phyloP scores from a whole-genome alignment of 768 basidiomycete genomes.

The Naematelia encephala region DNA sequence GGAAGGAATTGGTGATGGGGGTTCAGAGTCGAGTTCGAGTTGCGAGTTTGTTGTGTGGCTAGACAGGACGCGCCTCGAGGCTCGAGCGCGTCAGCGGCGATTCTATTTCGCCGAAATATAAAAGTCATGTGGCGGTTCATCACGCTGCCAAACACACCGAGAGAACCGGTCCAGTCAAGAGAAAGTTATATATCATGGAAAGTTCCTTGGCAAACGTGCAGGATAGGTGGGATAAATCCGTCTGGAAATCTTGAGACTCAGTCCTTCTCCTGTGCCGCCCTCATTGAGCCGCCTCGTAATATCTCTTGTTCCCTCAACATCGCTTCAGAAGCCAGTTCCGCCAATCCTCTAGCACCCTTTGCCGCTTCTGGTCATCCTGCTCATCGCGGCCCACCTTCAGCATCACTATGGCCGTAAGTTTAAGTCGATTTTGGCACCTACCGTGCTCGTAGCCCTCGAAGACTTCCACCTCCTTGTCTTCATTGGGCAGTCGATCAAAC shows the following conservation, averaged over 20 bases:
- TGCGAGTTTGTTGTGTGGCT: neutral
- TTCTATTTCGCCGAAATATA: neutral
- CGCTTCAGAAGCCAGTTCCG: constrained; percentile 46
- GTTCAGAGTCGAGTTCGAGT: neutral
- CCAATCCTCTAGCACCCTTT: constrained; percentile 50
- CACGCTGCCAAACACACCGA: no score
- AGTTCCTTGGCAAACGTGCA: no score
- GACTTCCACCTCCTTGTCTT: constrained; percentile 51
- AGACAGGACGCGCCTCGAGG: neutral
- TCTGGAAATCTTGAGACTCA: no score
- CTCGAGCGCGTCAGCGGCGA: neutral
- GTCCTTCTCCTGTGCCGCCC: no score
- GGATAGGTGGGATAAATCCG: no score
- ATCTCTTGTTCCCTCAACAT: no score
- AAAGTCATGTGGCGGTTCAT: neutral
- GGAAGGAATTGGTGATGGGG: neutral
- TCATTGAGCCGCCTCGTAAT: no score
- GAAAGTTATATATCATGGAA: no score
- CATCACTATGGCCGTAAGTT: constrained; percentile 37
- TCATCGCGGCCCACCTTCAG: constrained; percentile 36
- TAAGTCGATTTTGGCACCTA: constrained; percentile 12
- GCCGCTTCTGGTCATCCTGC: constrained; percentile 49
- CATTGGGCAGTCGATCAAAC: constrained; percentile 40
- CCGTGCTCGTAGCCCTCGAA: constrained; percentile 53
- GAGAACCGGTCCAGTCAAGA: no score